Base-by-base conservation (phyloP, 2,329 filamentous ascomycete species). In the Thyridium curvatum region DNA sequence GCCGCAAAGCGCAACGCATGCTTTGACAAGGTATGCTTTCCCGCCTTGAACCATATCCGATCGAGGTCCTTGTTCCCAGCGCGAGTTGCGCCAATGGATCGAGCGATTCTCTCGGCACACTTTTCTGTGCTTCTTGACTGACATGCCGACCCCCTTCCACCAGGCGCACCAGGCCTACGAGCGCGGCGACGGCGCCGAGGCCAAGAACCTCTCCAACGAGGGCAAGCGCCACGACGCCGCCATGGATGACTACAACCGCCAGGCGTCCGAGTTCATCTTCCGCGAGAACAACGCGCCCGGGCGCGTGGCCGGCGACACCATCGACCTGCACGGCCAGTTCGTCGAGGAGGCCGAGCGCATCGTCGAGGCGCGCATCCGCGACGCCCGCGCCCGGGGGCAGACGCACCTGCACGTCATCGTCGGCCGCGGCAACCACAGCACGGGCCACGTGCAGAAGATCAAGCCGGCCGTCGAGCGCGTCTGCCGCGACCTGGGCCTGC, bases 311-410 rank as follows among this genome's bases (percentile, higher is more conserved):
- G 70, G 71, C 31, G 91, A 97, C 62, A 88, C 85, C 8, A 90
- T 98, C 52, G 93, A 98, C 64, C 72, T 98, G 35, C 93, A 98
- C 61, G 93, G 93, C 3, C 85, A 94, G 56, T 96, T 84, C 54
- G 90, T 95, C 42, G 87, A 95, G 59, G 93, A 97, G 68, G 93
- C 93, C 5, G 89, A 95, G 68, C 78, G 87, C 47, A 93, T 96
- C 41, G 69, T 97, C 16, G 86, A 91, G 65, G 73, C 86, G 62
- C 76, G 93, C 49, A 94, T 98, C 55, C 77, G 79, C 49, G 82
- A 86, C 49, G 89, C 89, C 42, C 78, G 79, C 57, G 61, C 74
- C 38, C 74, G 78, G 29, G 86, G 86, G 1, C 84, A 94, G 66
- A 78, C 70, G 15, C 87, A 95, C 65, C 68, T 98, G 40, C 89